Conservation (phyloP, 345 rosid species). For the Eucalyptus microcorys region DNA sequence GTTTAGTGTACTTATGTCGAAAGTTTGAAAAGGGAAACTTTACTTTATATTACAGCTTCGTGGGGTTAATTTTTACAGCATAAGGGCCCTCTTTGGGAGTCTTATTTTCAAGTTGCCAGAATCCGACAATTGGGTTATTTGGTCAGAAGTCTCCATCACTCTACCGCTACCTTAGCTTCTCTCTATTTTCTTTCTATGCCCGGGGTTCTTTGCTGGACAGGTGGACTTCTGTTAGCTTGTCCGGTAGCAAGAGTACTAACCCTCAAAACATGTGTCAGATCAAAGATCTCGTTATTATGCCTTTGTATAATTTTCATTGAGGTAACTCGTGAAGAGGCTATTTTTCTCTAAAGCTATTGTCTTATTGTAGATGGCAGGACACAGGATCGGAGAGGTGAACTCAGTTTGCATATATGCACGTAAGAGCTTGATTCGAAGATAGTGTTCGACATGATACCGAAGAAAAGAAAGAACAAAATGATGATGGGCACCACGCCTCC, state of each 20-base stretch:
- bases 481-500: not conserved
- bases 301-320: not conserved
- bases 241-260: not conserved
- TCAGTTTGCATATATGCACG: not conserved
- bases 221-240: not conserved
- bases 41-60: not conserved
- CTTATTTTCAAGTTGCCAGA: not conserved
- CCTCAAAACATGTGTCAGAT: not conserved
- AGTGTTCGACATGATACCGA: not conserved
- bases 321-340: not conserved
- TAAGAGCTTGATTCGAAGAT: not conserved
- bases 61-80: not conserved
- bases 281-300: not conserved
- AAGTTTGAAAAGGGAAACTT: not conserved
- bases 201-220: not conserved
- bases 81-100: not conserved
- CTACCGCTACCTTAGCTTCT: not conserved
- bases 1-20: not conserved
- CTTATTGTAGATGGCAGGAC: not conserved
- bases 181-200: not conserved
- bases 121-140: not conserved
- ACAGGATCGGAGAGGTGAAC: not conserved
- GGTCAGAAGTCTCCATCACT: not conserved
- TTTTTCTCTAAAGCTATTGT: not conserved
- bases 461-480: not conserved